These are phyloP conservation scores for Vigna unguiculata DNA, from an alignment of 306 rosid genomes.

Conservation along the genomic window DNA sequence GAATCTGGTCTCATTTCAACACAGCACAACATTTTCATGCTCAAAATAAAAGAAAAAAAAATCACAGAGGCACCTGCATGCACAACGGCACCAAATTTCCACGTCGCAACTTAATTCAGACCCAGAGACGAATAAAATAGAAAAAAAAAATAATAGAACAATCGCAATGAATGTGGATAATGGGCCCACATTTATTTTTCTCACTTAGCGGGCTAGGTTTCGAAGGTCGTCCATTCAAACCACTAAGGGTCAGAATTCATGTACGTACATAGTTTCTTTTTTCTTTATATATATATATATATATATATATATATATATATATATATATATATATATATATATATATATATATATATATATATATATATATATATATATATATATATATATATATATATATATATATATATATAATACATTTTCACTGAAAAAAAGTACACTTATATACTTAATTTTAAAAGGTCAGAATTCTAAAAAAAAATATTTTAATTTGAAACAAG, in stretches of 20 bases:
- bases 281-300: too few relatives aligned
- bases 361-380: too few relatives aligned
- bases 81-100: constrained; percentile 39
- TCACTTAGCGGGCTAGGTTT: neutral
- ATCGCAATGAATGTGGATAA: neutral
- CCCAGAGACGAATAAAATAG: neutral
- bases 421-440: too few relatives aligned
- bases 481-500: too few relatives aligned
- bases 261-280: neutral
- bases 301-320: too few relatives aligned
- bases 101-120: constrained; percentile 26
- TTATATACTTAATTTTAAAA: neutral
- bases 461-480: neutral
- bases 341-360: too few relatives aligned
- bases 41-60: neutral
- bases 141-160: neutral
- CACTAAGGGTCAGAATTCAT: too few relatives aligned
- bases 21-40: neutral
- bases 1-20: constrained; percentile 54
- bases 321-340: too few relatives aligned
- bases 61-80: neutral
- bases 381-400: too few relatives aligned
- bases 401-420: too few relatives aligned
- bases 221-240: neutral
- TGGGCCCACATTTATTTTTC: neutral